Evolutionary conservation across 2,329 filamentous ascomycete species (phyloP).

Genomic region (Tolypocladium sp.): DNA sequence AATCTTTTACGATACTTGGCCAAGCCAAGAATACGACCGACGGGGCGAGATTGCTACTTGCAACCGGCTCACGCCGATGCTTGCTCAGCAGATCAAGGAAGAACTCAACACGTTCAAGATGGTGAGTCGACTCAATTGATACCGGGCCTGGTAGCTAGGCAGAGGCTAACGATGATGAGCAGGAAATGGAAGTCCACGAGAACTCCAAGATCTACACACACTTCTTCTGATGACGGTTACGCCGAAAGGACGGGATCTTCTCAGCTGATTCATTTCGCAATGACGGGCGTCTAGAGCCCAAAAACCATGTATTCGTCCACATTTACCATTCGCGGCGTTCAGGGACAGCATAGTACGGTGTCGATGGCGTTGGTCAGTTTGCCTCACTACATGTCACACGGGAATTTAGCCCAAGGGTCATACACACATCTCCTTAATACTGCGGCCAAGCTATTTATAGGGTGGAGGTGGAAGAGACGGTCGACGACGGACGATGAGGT

Average conservation of each 20-base stretch:
- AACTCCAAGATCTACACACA: conserved; percentile 98
- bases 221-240: conserved; percentile 73
- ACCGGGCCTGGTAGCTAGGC: background rate
- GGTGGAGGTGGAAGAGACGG: background rate
- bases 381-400: conserved; percentile 24
- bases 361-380: conserved; percentile 41
- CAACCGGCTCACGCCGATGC: conserved; percentile 91
- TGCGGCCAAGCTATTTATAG: conserved; percentile 4
- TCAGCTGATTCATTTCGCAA: conserved; percentile 17
- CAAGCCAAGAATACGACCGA: conserved; percentile 89
- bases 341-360: conserved; percentile 50
- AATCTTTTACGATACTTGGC: conserved; percentile 94
- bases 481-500: background rate
- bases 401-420: conserved; percentile 24
- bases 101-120: conserved; percentile 99
- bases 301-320: conserved; percentile 39
- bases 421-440: conserved; percentile 28
- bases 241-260: conserved; percentile 10
- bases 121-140: conserved; percentile 24
- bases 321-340: conserved; percentile 42
- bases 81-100: conserved; percentile 98
- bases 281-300: conserved; percentile 12
- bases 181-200: conserved; percentile 99
- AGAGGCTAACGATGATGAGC: conserved; percentile 24
- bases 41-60: conserved; percentile 94